A percentile compares a stretch with the other conserved stretches of the same genome.
Conservation (phyloP, 306 rosid genomes). For the Gastrolobium bilobum region DNA sequence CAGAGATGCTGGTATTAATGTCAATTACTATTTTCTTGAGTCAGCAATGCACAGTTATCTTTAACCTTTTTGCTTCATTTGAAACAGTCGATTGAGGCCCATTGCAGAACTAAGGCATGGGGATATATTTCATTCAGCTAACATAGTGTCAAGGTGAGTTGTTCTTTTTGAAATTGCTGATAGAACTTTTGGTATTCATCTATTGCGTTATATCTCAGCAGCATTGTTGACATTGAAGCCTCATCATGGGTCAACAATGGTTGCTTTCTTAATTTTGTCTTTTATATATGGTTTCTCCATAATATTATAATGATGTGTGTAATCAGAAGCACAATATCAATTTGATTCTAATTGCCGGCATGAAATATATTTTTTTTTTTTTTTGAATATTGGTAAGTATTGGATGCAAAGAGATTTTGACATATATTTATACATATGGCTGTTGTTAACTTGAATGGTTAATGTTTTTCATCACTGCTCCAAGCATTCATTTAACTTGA, state of each 20-base stretch:
- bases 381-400: conserved; percentile 28
- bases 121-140: conserved; percentile 91
- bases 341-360: conserved; percentile 35
- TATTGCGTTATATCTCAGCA: not conserved
- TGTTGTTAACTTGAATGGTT: not conserved
- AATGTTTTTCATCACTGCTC: conserved; percentile 7
- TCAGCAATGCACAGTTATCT: conserved; percentile 14
- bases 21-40: conserved; percentile 30
- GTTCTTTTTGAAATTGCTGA: conserved; percentile 27
- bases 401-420: conserved; percentile 15
- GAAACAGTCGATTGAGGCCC: conserved; percentile 92
- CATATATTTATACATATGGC: conserved; percentile 1
- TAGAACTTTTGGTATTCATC: conserved; percentile 34
- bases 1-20: conserved; percentile 54
- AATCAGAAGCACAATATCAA: not conserved
- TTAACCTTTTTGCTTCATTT: conserved; percentile 36
- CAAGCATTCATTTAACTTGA: not conserved
- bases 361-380: not conserved
- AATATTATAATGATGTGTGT: conserved; percentile 21
- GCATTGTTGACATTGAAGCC: conserved; percentile 30
- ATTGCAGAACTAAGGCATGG: conserved; percentile 93
- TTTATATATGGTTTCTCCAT: conserved; percentile 10
- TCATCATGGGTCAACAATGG: conserved; percentile 16
- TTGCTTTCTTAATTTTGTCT: conserved; percentile 26
- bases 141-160: conserved; percentile 93